These are phyloP conservation scores for Cladophialophora yegresii DNA, from an alignment of 2,329 filamentous ascomycete species.

Conservation along the genomic window DNA sequence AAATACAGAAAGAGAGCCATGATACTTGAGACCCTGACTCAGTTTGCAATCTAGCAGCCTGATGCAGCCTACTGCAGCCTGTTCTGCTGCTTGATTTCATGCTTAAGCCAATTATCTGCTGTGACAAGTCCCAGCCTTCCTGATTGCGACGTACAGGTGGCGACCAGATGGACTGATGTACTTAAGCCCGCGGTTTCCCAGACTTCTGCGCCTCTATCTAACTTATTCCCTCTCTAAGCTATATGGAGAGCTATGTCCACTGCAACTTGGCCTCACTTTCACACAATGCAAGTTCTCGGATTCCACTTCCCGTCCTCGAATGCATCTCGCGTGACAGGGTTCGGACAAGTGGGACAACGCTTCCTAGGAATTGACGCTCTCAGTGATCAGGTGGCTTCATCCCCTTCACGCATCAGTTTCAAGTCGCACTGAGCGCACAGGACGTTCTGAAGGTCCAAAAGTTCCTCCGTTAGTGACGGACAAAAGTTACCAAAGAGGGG, in stretches of 20 bases:
- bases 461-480: background rate
- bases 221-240: background rate
- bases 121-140: background rate
- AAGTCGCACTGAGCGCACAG: background rate
- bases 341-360: background rate
- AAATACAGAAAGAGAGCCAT: background rate
- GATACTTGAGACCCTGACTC: background rate
- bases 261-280: background rate
- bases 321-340: background rate
- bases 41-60: too few species aligned
- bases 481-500: slow-evolving; percentile 2
- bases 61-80: slow-evolving; percentile 8
- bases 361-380: background rate
- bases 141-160: slow-evolving; percentile 6
- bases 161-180: background rate
- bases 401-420: background rate
- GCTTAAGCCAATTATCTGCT: background rate
- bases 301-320: background rate
- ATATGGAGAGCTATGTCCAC: background rate
- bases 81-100: background rate
- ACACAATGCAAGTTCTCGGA: background rate
- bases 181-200: background rate
- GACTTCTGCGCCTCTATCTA: background rate
- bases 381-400: background rate
- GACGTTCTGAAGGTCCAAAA: background rate